A percentile compares a stretch with the other conserved stretches of the same genome.
phyloP scores from a whole-genome alignment of 1,284 basidiomycete genomes.

The Microbotryum intermedium region DNA sequence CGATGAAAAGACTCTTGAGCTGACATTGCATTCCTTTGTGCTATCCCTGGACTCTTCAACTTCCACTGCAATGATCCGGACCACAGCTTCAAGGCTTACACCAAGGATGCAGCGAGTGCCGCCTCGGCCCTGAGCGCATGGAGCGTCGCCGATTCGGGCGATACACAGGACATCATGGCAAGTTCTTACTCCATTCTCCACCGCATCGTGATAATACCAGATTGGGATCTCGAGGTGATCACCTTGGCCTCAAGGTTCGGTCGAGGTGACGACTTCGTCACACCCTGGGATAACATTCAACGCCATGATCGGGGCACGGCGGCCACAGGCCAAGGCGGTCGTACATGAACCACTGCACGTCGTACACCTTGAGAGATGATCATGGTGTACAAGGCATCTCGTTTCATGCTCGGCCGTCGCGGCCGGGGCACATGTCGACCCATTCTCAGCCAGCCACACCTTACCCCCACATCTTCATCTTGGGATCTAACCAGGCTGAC shows the following conservation, averaged over 20 bases:
- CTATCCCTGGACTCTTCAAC: neutral
- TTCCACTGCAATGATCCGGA: neutral
- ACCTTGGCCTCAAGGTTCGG: neutral
- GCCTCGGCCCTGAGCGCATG: slow-evolving; percentile 40
- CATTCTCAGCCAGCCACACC: too few species aligned
- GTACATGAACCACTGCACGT: too few species aligned
- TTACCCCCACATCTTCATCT: too few species aligned
- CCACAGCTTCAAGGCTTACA: slow-evolving; percentile 32
- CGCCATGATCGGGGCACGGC: neutral
- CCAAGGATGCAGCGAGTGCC: slow-evolving; percentile 33
- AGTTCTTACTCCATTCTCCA: neutral
- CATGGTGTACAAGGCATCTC: too few species aligned
- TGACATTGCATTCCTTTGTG: slow-evolving; percentile 33
- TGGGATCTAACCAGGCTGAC: neutral
- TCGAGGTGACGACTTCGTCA: neutral
- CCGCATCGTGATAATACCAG: neutral
- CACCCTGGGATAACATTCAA: slow-evolving; percentile 8
- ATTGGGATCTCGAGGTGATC: neutral
- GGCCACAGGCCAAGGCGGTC: too few species aligned
- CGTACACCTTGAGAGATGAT: too few species aligned
- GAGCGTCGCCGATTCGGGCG: slow-evolving; percentile 40
- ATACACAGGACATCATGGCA: slow-evolving; percentile 33
- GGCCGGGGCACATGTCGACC: too few species aligned
- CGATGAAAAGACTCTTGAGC: neutral
- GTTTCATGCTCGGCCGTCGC: too few species aligned